These are phyloP conservation scores for Hypoxylon sp. DNA, from an alignment of 2,329 filamentous ascomycete species.

Conservation along the genomic window DNA sequence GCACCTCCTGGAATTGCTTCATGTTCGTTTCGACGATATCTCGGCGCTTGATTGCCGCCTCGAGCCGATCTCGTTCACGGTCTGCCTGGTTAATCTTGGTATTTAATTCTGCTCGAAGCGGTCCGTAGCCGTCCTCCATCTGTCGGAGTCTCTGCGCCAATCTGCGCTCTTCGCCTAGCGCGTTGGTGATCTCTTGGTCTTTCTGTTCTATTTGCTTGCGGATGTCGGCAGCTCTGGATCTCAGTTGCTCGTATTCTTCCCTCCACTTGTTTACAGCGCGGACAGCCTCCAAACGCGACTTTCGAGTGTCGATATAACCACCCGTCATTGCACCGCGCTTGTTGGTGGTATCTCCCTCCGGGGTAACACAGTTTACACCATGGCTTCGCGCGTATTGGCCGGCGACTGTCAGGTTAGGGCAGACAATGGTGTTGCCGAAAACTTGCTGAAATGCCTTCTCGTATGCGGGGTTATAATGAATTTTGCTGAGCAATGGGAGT, in stretches of 20 bases:
- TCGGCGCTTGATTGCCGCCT: constrained; percentile 72
- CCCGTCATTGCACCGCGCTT: constrained; percentile 96
- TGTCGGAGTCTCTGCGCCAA: constrained; percentile 81
- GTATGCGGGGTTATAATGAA: constrained; percentile 80
- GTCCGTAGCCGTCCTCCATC: constrained; percentile 84
- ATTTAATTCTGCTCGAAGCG: constrained; percentile 80
- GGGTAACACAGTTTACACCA: constrained; percentile 91
- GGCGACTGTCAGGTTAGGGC: constrained; percentile 87
- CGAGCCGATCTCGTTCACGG: constrained; percentile 77
- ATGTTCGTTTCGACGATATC: constrained; percentile 80
- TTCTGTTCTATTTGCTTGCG: constrained; percentile 78
- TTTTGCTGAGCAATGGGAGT: constrained; percentile 85
- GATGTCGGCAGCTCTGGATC: constrained; percentile 73
- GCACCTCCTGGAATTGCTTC: constrained; percentile 79
- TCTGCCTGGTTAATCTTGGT: constrained; percentile 80
- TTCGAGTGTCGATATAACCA: constrained; percentile 88
- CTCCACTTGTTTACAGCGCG: constrained; percentile 80
- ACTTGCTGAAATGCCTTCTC: constrained; percentile 93
- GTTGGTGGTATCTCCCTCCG: constrained; percentile 93
- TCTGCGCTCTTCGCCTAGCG: constrained; percentile 86
- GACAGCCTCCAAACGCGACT: constrained; percentile 88
- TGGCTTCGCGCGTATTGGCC: constrained; percentile 93
- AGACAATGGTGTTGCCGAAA: constrained; percentile 95
- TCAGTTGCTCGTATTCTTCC: constrained; percentile 76
- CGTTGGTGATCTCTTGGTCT: constrained; percentile 88